A percentile compares a stretch with the other conserved stretches of the same genome.
Conservation (phyloP, 352 stramenopile species). For the Globisporangium nunn region DNA sequence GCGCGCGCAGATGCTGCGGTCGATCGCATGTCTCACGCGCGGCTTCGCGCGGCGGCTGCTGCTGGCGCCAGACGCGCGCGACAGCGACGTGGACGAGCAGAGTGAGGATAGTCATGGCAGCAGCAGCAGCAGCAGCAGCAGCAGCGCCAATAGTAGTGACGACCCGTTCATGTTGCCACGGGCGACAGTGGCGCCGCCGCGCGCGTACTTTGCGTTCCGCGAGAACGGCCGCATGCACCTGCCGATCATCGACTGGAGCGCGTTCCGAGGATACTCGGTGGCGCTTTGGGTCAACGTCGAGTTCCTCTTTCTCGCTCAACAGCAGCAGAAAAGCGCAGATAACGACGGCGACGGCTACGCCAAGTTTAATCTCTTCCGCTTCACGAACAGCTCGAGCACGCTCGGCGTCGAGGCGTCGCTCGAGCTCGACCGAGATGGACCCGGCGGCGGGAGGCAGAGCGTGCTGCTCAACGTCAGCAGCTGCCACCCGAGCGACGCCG, state of each 20-base stretch:
- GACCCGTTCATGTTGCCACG: constrained; percentile 29
- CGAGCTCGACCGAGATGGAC: constrained; percentile 32
- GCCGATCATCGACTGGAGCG: constrained; percentile 69
- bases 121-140: constrained; percentile 11
- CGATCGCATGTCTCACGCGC: constrained; percentile 25
- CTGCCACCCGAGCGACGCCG: constrained; percentile 27
- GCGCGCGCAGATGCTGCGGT: constrained; percentile 21
- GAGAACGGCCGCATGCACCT: constrained; percentile 64
- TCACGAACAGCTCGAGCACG: constrained; percentile 60
- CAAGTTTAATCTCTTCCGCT: constrained; percentile 68
- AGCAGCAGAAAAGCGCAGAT: not conserved
- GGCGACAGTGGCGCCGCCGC: constrained; percentile 30
- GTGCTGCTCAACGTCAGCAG: constrained; percentile 49
- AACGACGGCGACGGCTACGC: constrained; percentile 4
- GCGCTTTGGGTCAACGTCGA: constrained; percentile 66
- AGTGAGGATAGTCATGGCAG: not conserved
- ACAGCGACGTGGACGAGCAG: no score
- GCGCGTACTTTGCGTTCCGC: constrained; percentile 58
- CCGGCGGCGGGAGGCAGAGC: constrained; percentile 10
- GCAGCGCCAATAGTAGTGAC: constrained; percentile 11
- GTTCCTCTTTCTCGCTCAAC: constrained; percentile 11
- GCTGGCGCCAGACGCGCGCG: constrained; percentile 3
- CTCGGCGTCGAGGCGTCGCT: constrained; percentile 66
- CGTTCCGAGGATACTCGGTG: constrained; percentile 75
- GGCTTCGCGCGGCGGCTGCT: constrained; percentile 31